Evolutionary conservation across 164 flowering plant species (phyloP).

Genomic region (Platanus orientalis): DNA sequence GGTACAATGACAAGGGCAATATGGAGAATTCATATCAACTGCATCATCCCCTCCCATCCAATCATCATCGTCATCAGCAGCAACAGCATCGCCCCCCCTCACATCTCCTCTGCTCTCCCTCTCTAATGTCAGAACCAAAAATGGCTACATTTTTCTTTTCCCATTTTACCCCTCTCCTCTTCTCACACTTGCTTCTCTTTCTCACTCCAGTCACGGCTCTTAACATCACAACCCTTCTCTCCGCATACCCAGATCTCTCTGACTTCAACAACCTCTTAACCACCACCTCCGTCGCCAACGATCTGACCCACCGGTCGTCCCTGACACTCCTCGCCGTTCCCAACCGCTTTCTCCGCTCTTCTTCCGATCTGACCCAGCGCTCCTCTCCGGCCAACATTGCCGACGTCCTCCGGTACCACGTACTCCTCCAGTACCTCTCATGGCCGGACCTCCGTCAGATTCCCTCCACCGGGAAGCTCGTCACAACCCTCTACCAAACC

Average conservation of each 20-base stretch:
- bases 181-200: conserved; percentile 35
- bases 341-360: conserved; percentile 46
- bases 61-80: too few species aligned
- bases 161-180: conserved; percentile 30
- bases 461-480: conserved; percentile 58
- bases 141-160: conserved; percentile 23
- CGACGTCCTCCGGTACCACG: conserved; percentile 80
- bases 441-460: conserved; percentile 49
- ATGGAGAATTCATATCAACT: too few species aligned
- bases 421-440: conserved; percentile 74
- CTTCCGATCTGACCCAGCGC: conserved; percentile 29
- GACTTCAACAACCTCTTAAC: conserved; percentile 62
- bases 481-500: conserved; percentile 83
- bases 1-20: too few species aligned
- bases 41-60: too few species aligned
- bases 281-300: conserved; percentile 47
- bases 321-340: conserved; percentile 90
- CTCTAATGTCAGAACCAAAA: too few species aligned
- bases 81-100: too few species aligned
- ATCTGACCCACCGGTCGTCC: conserved; percentile 55
- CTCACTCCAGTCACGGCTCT: conserved; percentile 21
- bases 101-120: too few species aligned
- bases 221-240: conserved; percentile 61
- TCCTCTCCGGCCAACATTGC: conserved; percentile 42
- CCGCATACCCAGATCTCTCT: conserved; percentile 67